Base-by-base conservation (phyloP, 2,329 filamentous ascomycete species). In the Pyrenochaeta sp. region DNA sequence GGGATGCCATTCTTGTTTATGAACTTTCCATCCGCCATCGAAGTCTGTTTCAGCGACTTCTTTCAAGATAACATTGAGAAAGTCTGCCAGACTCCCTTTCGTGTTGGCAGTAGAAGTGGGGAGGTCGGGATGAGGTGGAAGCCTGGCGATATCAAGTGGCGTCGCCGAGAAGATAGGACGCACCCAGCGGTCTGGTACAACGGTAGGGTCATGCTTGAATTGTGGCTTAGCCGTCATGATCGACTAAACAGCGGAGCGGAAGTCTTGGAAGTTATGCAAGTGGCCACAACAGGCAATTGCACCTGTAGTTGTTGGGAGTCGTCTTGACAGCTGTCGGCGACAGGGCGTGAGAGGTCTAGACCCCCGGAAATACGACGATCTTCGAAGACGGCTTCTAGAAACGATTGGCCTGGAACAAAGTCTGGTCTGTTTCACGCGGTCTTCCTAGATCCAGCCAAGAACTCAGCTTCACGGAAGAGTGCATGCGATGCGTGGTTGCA, bases 81-180 rank as follows among this genome's bases (percentile, higher is more conserved):
- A 63, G 10, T 45, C 28, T 15, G 31, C 38, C 19, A 62, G 32
- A 7, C 38, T 48, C n/a, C 44, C 34, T 18, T 31, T 40, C 14
- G 44, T 43, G 14, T 32, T 38, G 13, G 34, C 23, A 8, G 24
- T 14, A 9, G 38, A 23, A 9, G 31, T 31, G 3, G 35, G 17
- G n/a, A 58, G 44, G 11, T 53, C 48, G 8, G 43, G 34, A 41
- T 63, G 59, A 31, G 34, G 48, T 19, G 62, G 60, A 18, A 64
- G 43, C 17, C 61, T 41, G 15, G 44, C 29, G n/a, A 53, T 31
- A 18, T 37, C 42, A 15, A 58, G 35, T 13, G 46, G 47, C 2
- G 44, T 18, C 3, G 55, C 27, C 26, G 44, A 31, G 8, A 56
- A 31, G 17, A 59, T 48, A 21, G 34, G 35, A 14, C 37, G 38